phyloP scores from a whole-genome alignment of 2,329 filamentous ascomycete species.

The Ilyonectria destructans region DNA sequence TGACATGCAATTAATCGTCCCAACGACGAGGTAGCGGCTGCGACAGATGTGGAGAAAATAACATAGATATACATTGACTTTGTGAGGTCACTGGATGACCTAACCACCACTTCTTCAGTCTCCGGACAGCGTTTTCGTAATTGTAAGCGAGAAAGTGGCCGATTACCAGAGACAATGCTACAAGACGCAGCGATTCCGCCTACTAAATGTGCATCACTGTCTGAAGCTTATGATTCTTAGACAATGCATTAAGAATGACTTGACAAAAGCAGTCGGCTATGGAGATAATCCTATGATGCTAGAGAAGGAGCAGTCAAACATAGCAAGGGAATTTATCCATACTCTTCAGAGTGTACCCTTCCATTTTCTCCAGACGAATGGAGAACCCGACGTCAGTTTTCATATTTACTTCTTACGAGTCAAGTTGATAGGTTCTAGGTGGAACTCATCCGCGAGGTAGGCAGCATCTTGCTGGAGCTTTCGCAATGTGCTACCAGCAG shows the following conservation, averaged over 20 bases:
- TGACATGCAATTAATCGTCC: background rate
- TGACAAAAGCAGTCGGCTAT: background rate
- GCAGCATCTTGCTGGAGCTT: too few relatives aligned
- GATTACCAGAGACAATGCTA: background rate
- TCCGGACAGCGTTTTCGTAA: background rate
- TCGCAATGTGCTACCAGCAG: too few relatives aligned
- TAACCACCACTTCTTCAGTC: background rate
- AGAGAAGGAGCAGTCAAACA: background rate
- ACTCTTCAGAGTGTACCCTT: background rate
- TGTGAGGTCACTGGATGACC: background rate
- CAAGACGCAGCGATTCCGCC: background rate
- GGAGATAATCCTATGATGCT: background rate
- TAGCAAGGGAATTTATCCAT: background rate
- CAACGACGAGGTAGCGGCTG: too few relatives aligned
- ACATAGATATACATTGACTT: background rate
- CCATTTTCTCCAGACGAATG: background rate
- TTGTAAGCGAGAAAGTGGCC: background rate
- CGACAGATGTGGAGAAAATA: background rate
- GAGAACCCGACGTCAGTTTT: constrained; percentile 1
- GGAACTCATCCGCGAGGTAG: too few relatives aligned
- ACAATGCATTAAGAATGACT: background rate
- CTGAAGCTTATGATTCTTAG: background rate
- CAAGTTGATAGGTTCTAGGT: too few relatives aligned
- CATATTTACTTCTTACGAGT: background rate
- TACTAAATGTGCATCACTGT: background rate